Evolutionary conservation across 257 asterid species (phyloP), one percentile per base, ranked within the genome.

Genomic region (Handroanthus guayacan): DNA sequence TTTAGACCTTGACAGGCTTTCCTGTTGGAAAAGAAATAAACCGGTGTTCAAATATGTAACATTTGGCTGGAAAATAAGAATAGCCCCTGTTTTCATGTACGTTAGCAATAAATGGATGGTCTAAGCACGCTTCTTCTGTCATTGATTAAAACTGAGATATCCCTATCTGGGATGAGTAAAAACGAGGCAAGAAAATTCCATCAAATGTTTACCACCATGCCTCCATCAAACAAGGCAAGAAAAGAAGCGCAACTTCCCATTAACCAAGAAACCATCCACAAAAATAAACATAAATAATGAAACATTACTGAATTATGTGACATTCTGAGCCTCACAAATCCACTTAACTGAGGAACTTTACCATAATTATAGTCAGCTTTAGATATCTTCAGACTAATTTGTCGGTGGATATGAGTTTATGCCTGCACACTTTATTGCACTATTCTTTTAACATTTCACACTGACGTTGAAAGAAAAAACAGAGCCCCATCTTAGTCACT

Each of bases 381-480:
- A 68, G 37, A 75, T 45, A 73, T 43, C 17, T 54, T 34, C 52
- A 14, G 45, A 58, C 25, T 37, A 20, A 57, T 51, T 50, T 55
- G 52, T 38, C 48, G 60, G 54, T 20, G 71, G 61, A 57, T 61
- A 77, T 62, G 60, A 39, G 34, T 74, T 54, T 50, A 70, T 47
- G 37, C 12, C 9, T 34, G 4, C 9, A 34, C 50, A 65, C 18
- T 51, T 74, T 7, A 16, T 13, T n/a, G 54, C 3, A 38, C 41
- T 38, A 10, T 9, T n/a, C 25, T 39, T 55, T 43, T 25, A 25
- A 56, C 38, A 47, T 20, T 62, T 51, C 39, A 56, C 25, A 31
- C 51, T 52, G 75, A 64, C 14, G 50, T 17, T 37, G 16, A 48
- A 39, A 4, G 58, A 45, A 56, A 12, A 8, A 50, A 14, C 20